Percentiles rank a stretch among this genome's conserved stretches.
phyloP scores from a whole-genome alignment of 176 grass and related monocot species.

The Avena insularis region DNA sequence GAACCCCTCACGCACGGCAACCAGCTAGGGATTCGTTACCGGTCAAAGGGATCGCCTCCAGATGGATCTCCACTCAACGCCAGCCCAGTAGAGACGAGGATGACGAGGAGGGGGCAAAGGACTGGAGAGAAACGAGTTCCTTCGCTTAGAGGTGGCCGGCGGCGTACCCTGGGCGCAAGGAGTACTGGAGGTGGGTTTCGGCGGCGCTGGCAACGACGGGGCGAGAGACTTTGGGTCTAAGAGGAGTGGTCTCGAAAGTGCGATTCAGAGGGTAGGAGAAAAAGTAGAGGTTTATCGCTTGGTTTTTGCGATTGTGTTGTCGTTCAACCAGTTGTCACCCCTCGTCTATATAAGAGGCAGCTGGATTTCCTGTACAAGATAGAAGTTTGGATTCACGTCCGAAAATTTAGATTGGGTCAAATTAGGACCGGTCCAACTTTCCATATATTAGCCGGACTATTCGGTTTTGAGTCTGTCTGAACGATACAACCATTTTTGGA shows the following conservation, averaged over 20 bases:
- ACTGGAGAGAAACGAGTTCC: neutral
- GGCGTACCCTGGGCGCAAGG: neutral
- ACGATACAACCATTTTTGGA: too few species aligned
- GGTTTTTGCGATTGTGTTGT: too few species aligned
- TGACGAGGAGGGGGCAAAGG: neutral
- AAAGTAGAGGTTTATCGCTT: too few species aligned
- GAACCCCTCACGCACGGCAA: neutral
- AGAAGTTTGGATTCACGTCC: too few species aligned
- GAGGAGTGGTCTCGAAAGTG: neutral
- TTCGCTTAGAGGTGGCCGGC: neutral
- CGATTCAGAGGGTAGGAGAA: neutral
- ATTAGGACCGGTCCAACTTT: too few species aligned
- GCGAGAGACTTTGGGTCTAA: neutral
- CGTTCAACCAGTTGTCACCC: too few species aligned
- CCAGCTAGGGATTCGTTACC: neutral
- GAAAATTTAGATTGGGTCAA: too few species aligned
- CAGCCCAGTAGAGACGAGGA: neutral
- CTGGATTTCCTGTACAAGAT: too few species aligned
- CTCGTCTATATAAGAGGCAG: too few species aligned
- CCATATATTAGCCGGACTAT: too few species aligned
- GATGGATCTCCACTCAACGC: constrained; percentile 14
- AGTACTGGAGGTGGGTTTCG: neutral
- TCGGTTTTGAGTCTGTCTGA: too few species aligned
- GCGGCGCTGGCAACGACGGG: neutral
- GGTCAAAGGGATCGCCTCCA: neutral